phyloP scores from a whole-genome alignment of 2,329 filamentous ascomycete genomes.

The Fusarium sp. region DNA sequence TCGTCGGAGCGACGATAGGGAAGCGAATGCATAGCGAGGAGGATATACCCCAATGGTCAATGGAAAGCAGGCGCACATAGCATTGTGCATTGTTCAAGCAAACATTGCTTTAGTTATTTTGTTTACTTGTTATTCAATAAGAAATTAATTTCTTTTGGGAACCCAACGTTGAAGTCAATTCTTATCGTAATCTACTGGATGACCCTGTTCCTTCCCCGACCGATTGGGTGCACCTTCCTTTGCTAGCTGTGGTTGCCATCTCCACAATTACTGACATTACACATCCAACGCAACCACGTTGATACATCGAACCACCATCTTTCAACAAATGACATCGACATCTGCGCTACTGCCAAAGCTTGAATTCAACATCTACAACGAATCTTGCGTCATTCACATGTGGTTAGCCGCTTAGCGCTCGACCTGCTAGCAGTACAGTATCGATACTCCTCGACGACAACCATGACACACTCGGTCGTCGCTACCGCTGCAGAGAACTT shows the following conservation, averaged over 20 bases:
- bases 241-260: neutral
- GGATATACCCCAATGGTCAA: neutral
- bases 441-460: neutral
- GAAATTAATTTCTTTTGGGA: neutral
- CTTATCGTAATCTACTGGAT: neutral
- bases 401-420: neutral
- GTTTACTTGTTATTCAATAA: neutral
- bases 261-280: neutral
- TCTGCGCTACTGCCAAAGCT: neutral
- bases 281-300: neutral
- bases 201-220: neutral
- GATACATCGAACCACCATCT: neutral
- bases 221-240: neutral
- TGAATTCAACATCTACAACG: neutral
- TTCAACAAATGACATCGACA: neutral
- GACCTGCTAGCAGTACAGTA: neutral
- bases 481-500: neutral
- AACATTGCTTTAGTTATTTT: neutral
- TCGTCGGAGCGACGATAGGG: neutral
- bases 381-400: neutral
- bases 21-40: neutral
- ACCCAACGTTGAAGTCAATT: neutral
- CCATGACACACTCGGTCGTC: neutral
- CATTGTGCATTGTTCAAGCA: neutral
- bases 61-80: neutral